A percentile compares a stretch with the other conserved stretches of the same genome.
Evolutionary conservation across 805 yeast genomes (phyloP).

Genomic region (Starmera quercuum): DNA sequence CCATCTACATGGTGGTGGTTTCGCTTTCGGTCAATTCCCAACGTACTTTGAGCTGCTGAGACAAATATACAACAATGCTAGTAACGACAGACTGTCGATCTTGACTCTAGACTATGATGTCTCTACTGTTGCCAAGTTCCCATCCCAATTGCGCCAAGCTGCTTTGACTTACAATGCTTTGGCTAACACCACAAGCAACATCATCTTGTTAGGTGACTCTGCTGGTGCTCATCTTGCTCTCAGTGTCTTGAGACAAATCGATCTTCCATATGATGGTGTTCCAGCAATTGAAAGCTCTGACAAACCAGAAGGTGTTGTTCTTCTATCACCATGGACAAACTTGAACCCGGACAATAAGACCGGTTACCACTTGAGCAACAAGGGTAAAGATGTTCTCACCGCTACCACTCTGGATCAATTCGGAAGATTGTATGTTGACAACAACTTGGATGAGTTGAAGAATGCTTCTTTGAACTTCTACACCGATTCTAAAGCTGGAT

Average conservation of each 20-base stretch:
- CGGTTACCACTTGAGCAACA: not conserved
- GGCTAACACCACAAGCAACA: constrained; percentile 7
- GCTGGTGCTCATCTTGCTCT: constrained; percentile 23
- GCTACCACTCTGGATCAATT: constrained; percentile 3
- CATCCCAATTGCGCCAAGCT: constrained; percentile 20
- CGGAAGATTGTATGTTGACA: constrained; percentile 2
- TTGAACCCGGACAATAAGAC: constrained; percentile 3
- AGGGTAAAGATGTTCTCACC: constrained; percentile 2
- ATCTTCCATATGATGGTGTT: constrained; percentile 1
- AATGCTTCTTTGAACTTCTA: constrained; percentile 2
- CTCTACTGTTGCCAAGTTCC: constrained; percentile 14
- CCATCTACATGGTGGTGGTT: constrained; percentile 14
- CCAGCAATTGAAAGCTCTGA: not conserved
- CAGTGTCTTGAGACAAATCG: constrained; percentile 9
- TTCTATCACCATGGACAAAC: constrained; percentile 12
- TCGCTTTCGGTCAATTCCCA: constrained; percentile 7
- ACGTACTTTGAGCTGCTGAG: constrained; percentile 2
- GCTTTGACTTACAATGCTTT: constrained; percentile 13
- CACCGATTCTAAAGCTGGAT: constrained; percentile 4
- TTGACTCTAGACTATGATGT: constrained; percentile 21
- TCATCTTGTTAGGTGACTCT: constrained; percentile 23
- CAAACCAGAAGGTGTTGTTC: not conserved
- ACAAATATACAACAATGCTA: constrained; percentile 2
- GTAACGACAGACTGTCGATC: constrained; percentile 12
- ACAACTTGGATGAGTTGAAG: constrained; percentile 1